Percentiles rank a stretch among this genome's conserved stretches.
These are phyloP conservation scores for Coelastrella sp. DNA, from an alignment of 139 green algal genomes.

Conservation along the genomic window DNA sequence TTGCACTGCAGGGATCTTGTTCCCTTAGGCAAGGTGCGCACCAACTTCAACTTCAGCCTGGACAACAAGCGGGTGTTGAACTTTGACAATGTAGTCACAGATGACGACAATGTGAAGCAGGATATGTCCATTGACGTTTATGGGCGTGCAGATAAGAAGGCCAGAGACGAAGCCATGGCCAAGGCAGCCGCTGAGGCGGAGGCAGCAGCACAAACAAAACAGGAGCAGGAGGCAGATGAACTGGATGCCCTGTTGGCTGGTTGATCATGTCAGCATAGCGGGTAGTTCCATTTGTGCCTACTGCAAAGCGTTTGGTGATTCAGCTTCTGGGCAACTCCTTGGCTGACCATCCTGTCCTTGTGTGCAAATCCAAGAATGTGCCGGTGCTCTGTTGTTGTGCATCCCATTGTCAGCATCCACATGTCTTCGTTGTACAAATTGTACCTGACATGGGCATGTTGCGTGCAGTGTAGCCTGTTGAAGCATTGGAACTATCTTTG, in stretches of 20 bases:
- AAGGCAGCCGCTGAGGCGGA: constrained; percentile 36
- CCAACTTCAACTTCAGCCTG: constrained; percentile 88
- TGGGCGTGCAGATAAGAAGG: constrained; percentile 71
- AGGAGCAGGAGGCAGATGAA: constrained; percentile 73
- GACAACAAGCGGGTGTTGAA: constrained; percentile 93
- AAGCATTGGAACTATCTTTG: too few relatives aligned
- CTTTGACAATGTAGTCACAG: constrained; percentile 86
- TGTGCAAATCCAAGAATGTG: too few relatives aligned
- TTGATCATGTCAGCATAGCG: too few relatives aligned
- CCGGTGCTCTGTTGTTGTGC: too few relatives aligned
- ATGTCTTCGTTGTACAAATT: too few relatives aligned
- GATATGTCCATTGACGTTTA: constrained; percentile 96
- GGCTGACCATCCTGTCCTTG: too few relatives aligned
- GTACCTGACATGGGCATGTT: too few relatives aligned
- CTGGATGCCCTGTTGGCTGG: constrained; percentile 70
- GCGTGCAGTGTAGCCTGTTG: too few relatives aligned
- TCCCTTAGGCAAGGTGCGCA: constrained; percentile 77
- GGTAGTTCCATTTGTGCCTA: too few relatives aligned
- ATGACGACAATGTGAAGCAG: constrained; percentile 96
- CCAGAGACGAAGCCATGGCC: constrained; percentile 49
- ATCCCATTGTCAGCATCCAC: too few relatives aligned
- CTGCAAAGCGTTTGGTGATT: too few relatives aligned
- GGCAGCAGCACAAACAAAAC: constrained; percentile 18
- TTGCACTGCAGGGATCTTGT: constrained; percentile 84
- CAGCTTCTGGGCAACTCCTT: too few relatives aligned